Percentiles rank a stretch among this genome's conserved stretches.
phyloP scores from a whole-genome alignment of 108 stramenopile genomes.

The Fistulifera pelliculosa region DNA sequence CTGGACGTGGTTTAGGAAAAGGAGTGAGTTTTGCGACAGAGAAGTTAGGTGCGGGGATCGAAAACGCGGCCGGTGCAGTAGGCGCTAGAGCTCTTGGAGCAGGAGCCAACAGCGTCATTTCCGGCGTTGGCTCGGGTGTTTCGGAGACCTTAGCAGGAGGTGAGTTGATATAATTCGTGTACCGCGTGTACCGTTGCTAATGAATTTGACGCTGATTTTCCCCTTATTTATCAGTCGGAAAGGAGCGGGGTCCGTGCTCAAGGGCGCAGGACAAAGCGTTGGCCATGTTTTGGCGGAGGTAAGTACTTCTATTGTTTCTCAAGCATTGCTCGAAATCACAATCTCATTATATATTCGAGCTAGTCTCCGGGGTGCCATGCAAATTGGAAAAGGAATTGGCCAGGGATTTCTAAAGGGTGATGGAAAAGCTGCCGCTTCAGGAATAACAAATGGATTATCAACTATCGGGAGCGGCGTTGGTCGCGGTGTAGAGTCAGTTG shows the following conservation, averaged over 20 bases:
- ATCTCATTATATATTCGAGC: background rate
- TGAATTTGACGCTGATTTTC: background rate
- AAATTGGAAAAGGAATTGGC: conserved; percentile 71
- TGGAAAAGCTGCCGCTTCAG: conserved; percentile 50
- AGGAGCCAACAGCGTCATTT: conserved; percentile 79
- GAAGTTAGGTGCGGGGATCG: conserved; percentile 60
- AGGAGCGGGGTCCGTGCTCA: conserved; percentile 64
- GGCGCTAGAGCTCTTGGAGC: conserved; percentile 69
- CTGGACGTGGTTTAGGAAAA: conserved; percentile 57
- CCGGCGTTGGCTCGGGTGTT: conserved; percentile 79
- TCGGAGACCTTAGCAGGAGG: conserved; percentile 66
- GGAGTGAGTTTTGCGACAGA: conserved; percentile 47
- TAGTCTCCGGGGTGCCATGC: conserved; percentile 61
- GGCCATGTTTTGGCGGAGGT: conserved; percentile 78
- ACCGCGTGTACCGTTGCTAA: background rate
- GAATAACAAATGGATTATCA: conserved; percentile 54
- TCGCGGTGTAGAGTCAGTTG: conserved; percentile 66
- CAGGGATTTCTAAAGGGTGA: conserved; percentile 71
- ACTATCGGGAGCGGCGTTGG: conserved; percentile 66
- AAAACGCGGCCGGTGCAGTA: conserved; percentile 54
- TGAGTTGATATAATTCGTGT: conserved; percentile 8
- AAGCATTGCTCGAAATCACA: background rate
- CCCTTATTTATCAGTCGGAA: conserved; percentile 48
- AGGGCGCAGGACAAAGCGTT: conserved; percentile 77
- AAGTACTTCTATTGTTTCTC: conserved; percentile 9